Percentiles rank a stretch among this genome's conserved stretches.
These are phyloP conservation scores for Trametes versicolor DNA, from an alignment of 1,284 basidiomycete species.

Conservation along the genomic window DNA sequence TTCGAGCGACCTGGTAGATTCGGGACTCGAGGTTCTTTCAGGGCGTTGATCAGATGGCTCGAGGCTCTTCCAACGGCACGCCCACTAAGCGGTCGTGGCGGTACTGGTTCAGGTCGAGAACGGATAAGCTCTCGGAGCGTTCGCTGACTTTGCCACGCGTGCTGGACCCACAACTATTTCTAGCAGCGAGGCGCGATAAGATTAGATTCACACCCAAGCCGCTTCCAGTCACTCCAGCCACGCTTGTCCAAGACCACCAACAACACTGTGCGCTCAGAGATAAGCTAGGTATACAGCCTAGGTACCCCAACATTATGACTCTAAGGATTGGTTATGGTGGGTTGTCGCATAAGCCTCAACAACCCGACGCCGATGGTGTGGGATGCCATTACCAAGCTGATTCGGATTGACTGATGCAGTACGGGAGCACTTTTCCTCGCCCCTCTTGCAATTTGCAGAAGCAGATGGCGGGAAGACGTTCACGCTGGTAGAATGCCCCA, in stretches of 20 bases:
- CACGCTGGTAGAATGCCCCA: conserved; percentile 89
- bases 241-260: neutral
- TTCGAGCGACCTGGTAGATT: too few species aligned
- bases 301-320: conserved; percentile 28
- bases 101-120: neutral
- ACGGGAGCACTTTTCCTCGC: conserved; percentile 91
- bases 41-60: too few species aligned
- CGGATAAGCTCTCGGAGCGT: neutral
- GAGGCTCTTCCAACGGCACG: neutral
- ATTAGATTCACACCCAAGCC: conserved; percentile 23
- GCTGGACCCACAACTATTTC: conserved; percentile 1
- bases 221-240: neutral
- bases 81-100: neutral
- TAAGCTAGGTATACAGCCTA: neutral
- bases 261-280: neutral
- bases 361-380: neutral
- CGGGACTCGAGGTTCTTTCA: neutral
- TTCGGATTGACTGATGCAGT: conserved; percentile 54
- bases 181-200: conserved; percentile 15
- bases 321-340: conserved; percentile 46
- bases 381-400: neutral
- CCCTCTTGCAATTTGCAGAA: conserved; percentile 81
- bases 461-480: conserved; percentile 78
- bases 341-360: neutral
- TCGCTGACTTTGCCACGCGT: neutral